Conservation (phyloP, 164 flowering plant species). For the Litsea cubeba region DNA sequence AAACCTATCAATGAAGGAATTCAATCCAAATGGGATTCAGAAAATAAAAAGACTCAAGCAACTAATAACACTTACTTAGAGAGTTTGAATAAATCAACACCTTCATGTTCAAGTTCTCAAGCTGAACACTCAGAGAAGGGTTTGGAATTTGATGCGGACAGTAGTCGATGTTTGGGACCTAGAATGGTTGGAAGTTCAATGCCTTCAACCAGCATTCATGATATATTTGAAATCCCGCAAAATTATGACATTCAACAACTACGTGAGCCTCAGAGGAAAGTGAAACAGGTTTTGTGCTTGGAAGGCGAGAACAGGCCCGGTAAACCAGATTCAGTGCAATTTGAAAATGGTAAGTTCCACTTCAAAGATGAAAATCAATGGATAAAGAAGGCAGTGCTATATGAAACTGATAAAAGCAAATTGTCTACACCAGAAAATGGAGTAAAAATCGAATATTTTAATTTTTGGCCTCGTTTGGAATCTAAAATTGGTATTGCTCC, state of each 20-base stretch:
- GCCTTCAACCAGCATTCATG: conserved; percentile 34
- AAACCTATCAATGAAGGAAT: conserved; percentile 15
- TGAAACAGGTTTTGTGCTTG: conserved; percentile 8
- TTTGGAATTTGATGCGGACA: neutral
- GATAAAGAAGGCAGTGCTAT: conserved; percentile 17
- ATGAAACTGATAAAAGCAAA: neutral
- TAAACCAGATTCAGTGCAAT: conserved; percentile 24
- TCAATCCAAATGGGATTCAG: conserved; percentile 6
- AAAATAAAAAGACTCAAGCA: conserved; percentile 5
- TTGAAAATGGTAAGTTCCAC: conserved; percentile 12
- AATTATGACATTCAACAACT: neutral
- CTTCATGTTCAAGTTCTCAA: conserved; percentile 11
- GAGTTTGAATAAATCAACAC: conserved; percentile 6
- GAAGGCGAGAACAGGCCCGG: conserved; percentile 27
- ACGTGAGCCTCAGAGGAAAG: conserved; percentile 5
- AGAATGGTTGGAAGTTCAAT: conserved; percentile 13
- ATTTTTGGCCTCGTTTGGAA: conserved; percentile 12
- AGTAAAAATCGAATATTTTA: conserved; percentile 12
- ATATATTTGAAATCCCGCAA: conserved; percentile 70
- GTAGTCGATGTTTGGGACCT: conserved; percentile 4
- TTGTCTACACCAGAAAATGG: conserved; percentile 19
- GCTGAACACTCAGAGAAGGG: conserved; percentile 3
- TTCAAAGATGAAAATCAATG: conserved; percentile 24
- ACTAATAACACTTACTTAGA: neutral
- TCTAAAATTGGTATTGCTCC: conserved; percentile 15